Base-by-base conservation (phyloP, 192 early-diverging fungal genomes). In the Chytriomyces hyalinus region DNA sequence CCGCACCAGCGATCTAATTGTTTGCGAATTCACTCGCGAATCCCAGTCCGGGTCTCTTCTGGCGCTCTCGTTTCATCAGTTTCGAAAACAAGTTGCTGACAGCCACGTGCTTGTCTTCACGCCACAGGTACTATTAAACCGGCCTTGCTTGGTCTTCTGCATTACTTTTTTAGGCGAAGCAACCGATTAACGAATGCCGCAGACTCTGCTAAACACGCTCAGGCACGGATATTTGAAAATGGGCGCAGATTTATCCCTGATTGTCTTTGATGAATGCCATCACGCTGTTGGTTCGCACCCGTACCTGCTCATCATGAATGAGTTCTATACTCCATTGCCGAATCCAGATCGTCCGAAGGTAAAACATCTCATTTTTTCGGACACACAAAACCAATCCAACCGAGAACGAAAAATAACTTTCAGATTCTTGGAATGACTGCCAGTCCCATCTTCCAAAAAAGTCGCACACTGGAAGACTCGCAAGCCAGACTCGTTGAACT, bases 201-300 rank as follows among this genome's bases (percentile, higher is more conserved):
- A 66, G n/a, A 48, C 10, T 67, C 11, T 1, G 6, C 24, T 26
- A n/a, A 36, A 24, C 28, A 5, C 20, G 5, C 72, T 45, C 8
- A 15, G 53, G 13, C 53, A 57, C 53, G 53, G 53, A 57, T 57
- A n/a, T 20, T n/a, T 57, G 5, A 57, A 13, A 13, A 13, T 57
- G 13, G 36, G 36, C 2, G 53, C 53, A 5, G 60, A 93, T 85
- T 87, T 96, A 45, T 84, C 90, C 77, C 79, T 97, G 65, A 85
- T 97, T 46, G 91, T 97, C 84, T 96, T 97, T 78, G 96, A 98
- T 80, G 94, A 93, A 67, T 95, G 96, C 82, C 96, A 98, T 77
- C 87, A 95, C 6, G 20, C 94, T 89, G 84, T 89, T 20, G 87
- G 87, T 73, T 82, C 86, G 26, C 94, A 96, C 75, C 93, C 94